Conservation (phyloP, 2,329 filamentous ascomycete genomes). For the Xylariomycetidae sp. region DNA sequence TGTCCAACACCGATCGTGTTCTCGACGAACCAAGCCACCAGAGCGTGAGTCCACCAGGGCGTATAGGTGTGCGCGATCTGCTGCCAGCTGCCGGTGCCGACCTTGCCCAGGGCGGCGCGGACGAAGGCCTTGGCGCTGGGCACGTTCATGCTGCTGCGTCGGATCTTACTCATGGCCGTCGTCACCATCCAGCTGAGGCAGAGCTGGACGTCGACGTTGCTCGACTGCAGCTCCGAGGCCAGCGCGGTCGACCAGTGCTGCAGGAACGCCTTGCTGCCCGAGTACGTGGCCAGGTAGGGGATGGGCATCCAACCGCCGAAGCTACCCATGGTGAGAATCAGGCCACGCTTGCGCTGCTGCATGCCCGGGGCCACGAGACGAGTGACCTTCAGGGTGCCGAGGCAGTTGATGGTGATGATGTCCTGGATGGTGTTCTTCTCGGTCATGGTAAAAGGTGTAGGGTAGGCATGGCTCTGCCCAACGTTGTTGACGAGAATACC, state of each 20-base stretch:
- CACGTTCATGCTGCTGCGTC: conserved; percentile 69
- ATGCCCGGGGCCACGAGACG: conserved; percentile 81
- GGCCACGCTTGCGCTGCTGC: conserved; percentile 74
- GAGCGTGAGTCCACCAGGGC: conserved; percentile 86
- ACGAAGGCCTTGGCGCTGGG: conserved; percentile 84
- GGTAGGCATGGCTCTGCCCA: conserved; percentile 88
- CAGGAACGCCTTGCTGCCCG: conserved; percentile 94
- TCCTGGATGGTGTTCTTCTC: conserved; percentile 73
- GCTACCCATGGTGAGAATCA: conserved; percentile 96
- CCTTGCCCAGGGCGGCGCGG: conserved; percentile 68
- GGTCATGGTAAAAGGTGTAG: conserved; percentile 82
- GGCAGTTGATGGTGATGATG: conserved; percentile 94
- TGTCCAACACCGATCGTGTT: conserved; percentile 49
- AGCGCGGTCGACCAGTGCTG: conserved; percentile 93
- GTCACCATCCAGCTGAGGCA: conserved; percentile 91
- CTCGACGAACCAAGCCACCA: conserved; percentile 80
- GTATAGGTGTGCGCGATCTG: conserved; percentile 79
- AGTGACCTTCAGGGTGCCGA: conserved; percentile 83
- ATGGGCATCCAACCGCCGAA: conserved; percentile 92
- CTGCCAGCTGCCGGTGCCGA: conserved; percentile 77
- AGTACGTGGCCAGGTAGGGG: conserved; percentile 91
- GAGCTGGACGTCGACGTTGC: conserved; percentile 85
- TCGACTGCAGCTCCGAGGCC: conserved; percentile 72
- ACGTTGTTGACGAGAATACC: conserved; percentile 95
- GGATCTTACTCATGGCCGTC: conserved; percentile 95